These are phyloP conservation scores for Microcyclospora tardicrescens DNA, from an alignment of 2,329 filamentous ascomycete genomes.

Conservation along the genomic window DNA sequence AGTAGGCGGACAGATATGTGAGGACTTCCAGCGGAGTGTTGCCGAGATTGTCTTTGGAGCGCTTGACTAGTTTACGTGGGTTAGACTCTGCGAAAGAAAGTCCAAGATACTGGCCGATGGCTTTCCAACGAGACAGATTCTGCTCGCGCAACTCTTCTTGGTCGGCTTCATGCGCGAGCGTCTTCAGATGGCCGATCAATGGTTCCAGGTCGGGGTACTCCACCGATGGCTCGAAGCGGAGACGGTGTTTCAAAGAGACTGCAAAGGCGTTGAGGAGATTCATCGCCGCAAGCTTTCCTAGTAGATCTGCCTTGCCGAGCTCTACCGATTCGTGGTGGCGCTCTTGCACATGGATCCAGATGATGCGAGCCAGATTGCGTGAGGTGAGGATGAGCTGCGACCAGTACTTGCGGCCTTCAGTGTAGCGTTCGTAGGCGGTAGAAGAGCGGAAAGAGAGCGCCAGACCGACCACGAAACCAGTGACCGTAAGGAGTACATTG, in stretches of 20 bases:
- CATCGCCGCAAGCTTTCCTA: conserved; percentile 60
- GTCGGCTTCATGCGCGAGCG: conserved; percentile 53
- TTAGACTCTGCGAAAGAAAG: conserved; percentile 63
- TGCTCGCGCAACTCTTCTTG: conserved; percentile 28
- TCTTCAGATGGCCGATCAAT: conserved; percentile 59
- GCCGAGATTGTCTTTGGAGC: conserved; percentile 57
- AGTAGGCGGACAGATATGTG: conserved; percentile 54
- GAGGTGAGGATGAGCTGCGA: conserved; percentile 41
- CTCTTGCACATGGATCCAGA: conserved; percentile 67
- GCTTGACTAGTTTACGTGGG: conserved; percentile 65
- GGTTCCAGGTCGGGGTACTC: conserved; percentile 62
- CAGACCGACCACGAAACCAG: conserved; percentile 70
- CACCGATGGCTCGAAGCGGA: conserved; percentile 72
- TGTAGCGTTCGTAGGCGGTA: conserved; percentile 59
- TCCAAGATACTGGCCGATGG: conserved; percentile 56
- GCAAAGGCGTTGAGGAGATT: conserved; percentile 69
- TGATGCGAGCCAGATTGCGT: conserved; percentile 51
- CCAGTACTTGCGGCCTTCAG: conserved; percentile 52
- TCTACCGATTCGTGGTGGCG: conserved; percentile 36
- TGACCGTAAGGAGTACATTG: conserved; percentile 59
- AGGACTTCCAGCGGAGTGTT: conserved; percentile 77
- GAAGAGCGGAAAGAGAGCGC: conserved; percentile 65
- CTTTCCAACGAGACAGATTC: conserved; percentile 16
- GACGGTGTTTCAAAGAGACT: conserved; percentile 65
- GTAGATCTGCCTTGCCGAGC: conserved; percentile 49